Conservation (phyloP, 176 grass and related monocot genomes). For the Rhynchospora pubera region DNA sequence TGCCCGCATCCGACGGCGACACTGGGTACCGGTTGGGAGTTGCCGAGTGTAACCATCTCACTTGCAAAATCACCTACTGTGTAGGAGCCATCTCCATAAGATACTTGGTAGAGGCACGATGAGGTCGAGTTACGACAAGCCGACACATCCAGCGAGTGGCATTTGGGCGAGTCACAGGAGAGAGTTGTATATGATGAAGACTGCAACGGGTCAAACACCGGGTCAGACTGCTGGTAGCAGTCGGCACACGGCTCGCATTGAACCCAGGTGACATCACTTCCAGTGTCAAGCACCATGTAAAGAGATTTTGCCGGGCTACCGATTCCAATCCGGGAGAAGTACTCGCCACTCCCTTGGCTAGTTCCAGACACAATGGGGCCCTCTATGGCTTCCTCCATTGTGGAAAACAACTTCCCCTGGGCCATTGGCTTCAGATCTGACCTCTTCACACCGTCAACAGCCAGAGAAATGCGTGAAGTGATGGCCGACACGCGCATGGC, state of each 20-base stretch:
- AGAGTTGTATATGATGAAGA: constrained; percentile 66
- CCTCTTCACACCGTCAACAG: constrained; percentile 26
- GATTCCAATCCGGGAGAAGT: constrained; percentile 78
- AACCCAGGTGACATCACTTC: constrained; percentile 92
- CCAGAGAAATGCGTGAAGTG: constrained; percentile 32
- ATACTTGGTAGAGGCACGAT: constrained; percentile 57
- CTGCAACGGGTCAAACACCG: constrained; percentile 54
- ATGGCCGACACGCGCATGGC: constrained; percentile 39
- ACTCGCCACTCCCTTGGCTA: constrained; percentile 79
- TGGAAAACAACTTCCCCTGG: background rate
- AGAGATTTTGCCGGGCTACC: constrained; percentile 56
- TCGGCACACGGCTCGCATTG: constrained; percentile 92
- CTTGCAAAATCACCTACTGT: constrained; percentile 87
- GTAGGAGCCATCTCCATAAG: constrained; percentile 95
- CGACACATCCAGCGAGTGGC: constrained; percentile 60
- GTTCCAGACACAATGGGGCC: constrained; percentile 79
- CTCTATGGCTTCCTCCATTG: constrained; percentile 38
- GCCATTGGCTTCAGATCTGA: constrained; percentile 34
- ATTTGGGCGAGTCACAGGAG: constrained; percentile 47
- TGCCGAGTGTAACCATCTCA: constrained; percentile 64
- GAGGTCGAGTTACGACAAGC: constrained; percentile 74
- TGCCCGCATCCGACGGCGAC: constrained; percentile 89
- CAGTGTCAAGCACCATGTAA: constrained; percentile 93
- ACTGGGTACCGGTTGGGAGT: constrained; percentile 33
- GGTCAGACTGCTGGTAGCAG: constrained; percentile 92